Conservation (phyloP, 169 alveolate species). For the Plasmodium blacklocki region DNA sequence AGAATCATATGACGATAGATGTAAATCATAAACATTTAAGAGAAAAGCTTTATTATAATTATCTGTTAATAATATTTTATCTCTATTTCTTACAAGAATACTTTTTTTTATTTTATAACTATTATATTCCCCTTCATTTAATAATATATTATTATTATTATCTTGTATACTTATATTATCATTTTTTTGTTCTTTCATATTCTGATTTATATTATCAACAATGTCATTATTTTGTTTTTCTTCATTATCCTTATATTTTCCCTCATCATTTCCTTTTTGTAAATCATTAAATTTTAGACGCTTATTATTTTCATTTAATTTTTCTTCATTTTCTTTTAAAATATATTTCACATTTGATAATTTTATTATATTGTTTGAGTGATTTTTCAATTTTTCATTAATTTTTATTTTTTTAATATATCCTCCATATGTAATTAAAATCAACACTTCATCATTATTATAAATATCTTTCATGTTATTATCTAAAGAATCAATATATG, state of each 20-base stretch:
- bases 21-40: constrained; percentile 40
- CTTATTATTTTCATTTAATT: not conserved
- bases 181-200: too few species aligned
- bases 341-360: constrained; percentile 62
- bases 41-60: constrained; percentile 49
- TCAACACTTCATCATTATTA: constrained; percentile 58
- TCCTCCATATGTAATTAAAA: constrained; percentile 69
- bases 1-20: constrained; percentile 60
- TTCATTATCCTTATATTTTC: not conserved
- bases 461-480: constrained; percentile 17
- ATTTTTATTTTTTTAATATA: constrained; percentile 62
- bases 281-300: not conserved
- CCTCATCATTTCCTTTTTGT: constrained; percentile 1
- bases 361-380: constrained; percentile 50
- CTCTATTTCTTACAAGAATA: constrained; percentile 39
- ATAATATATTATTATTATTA: not conserved
- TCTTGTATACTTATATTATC: not conserved
- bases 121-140: not conserved
- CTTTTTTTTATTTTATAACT: constrained; percentile 69
- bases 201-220: too few species aligned
- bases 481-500: constrained; percentile 64
- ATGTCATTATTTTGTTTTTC: not conserved
- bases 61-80: constrained; percentile 55
- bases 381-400: constrained; percentile 58
- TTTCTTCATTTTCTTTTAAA: constrained; percentile 70